Evolutionary conservation across 2,329 filamentous ascomycete genomes (phyloP), one percentile per base, ranked within the genome.

Genomic region (Thermothelomyces thermophilus): DNA sequence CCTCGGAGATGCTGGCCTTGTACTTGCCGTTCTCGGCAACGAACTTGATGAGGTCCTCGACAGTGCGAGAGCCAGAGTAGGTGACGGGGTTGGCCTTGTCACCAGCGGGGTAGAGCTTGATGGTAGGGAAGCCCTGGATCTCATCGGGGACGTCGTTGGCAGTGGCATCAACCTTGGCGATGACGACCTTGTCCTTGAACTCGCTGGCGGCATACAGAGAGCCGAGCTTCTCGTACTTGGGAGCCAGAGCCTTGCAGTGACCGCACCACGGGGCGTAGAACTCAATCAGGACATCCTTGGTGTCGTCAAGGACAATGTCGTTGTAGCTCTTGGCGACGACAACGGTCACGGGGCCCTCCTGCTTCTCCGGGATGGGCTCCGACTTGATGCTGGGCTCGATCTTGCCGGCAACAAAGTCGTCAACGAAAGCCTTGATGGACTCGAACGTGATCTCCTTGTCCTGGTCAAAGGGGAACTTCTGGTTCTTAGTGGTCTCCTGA

Each of bases 201-300:
- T 87, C 84, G 75, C 85, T 76, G 82, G 82, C 70, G 80, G 82
- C 76, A 74, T 89, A 96, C 52, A 82, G 76, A 53, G 77, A 70
- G 50, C 81, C 93, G 52, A 98, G 86, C 70, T 96, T 88, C 57
- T 98, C 93, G 71, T 96, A 98, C 71, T 95, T 85, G 64, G 93
- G 93, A 50, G 93, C 91, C 56, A 98, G 85, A 70, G 83, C 90
- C 82, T 97, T 97, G 88, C 93, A 98, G 82, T 98, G 93, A 62
- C 93, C 93, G 70, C 93, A 98, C 93, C 93, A 98, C 58, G 93
- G 93, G 53, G 93, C 93, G 75, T 98, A 98, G 77, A 95, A 97
- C 77, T 98, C 93, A 58, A 98, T 73, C 60, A 98, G 81, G 52
- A 98, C 93, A 70, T 98, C 93, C 85, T 97, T 97, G 67, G 84